phyloP scores from a whole-genome alignment of 2,329 filamentous ascomycete genomes.

The Cordyceps cicadae region DNA sequence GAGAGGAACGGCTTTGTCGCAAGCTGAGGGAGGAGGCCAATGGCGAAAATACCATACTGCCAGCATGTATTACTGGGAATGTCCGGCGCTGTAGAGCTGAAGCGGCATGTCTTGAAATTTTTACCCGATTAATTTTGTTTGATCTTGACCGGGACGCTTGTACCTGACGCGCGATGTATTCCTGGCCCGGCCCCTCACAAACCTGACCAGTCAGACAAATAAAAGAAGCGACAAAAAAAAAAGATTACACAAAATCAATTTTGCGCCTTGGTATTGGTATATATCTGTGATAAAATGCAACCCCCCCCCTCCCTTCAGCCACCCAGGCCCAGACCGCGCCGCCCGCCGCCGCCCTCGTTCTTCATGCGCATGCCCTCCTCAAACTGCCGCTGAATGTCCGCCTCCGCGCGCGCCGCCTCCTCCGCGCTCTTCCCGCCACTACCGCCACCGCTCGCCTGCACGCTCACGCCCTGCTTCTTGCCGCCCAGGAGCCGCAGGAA shows the following conservation, averaged over 20 bases:
- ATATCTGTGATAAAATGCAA: too few species aligned
- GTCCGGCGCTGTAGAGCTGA: background rate
- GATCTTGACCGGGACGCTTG: background rate
- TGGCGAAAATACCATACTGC: background rate
- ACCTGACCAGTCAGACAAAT: background rate
- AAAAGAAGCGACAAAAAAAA: background rate
- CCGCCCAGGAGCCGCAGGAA: slow-evolving; percentile 42
- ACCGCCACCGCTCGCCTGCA: background rate
- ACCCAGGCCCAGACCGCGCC: slow-evolving; percentile 39
- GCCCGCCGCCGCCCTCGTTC: slow-evolving; percentile 40
- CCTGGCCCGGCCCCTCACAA: background rate
- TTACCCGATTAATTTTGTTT: slow-evolving; percentile 7
- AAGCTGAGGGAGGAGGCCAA: background rate
- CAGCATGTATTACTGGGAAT: background rate
- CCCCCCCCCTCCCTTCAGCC: slow-evolving; percentile 27
- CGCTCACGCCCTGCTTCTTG: slow-evolving; percentile 10
- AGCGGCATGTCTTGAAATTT: background rate
- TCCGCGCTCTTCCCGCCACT: slow-evolving; percentile 16
- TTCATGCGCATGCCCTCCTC: slow-evolving; percentile 49
- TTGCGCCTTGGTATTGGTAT: background rate
- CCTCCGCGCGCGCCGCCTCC: slow-evolving; percentile 34
- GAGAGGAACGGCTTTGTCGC: background rate
- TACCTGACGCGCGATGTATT: too few species aligned
- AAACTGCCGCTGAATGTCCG: slow-evolving; percentile 49
- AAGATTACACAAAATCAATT: background rate